Base-by-base conservation (phyloP, 2,329 filamentous ascomycete species). In the Fusarium luffae region DNA sequence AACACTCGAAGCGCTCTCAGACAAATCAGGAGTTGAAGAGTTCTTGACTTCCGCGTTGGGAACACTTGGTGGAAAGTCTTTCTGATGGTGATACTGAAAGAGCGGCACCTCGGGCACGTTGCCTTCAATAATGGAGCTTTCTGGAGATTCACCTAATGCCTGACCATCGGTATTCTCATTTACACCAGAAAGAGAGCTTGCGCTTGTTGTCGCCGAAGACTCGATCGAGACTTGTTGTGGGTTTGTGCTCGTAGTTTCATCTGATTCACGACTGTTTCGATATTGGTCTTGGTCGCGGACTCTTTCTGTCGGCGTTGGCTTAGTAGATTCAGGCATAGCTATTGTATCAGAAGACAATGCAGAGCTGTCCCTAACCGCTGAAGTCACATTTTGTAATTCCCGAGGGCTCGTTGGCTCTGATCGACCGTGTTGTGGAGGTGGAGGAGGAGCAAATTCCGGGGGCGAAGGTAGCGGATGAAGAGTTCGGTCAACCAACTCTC, bases 51-150 rank as follows among this genome's bases (percentile, higher is more conserved):
- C 81, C 40, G 81, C 83, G 61, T 77, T 78, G 37, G 81, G 79
- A n/a, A 79, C 80, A 71, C 79, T 85, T 52, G 79, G 79, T 59
- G 66, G 84, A 71, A 73, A 82, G 3, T 83, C 77, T 51, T 84
- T 83, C 70, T 88, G 88, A 69, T 90, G 88, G 71, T 90, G 86
- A 70, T 91, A 90, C 74, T 90, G 88, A 57, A 90, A 83, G 67
- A 85, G 85, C 13, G 88, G 86, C 11, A 90, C 80, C 57, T 78
- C 80, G 8, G 79, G 74, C 51, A 80, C 74, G 54, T 79, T 78
- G 18, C 82, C 83, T 43, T 86, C 84, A 27, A 84, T 78, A 30
- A 86, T 74, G 9, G 86, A 88, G 73, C 85, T 86, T 59, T 82
- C 83, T 2, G 82, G 81, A 11, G 85, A 88, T 42, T 79, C 77